phyloP scores from a whole-genome alignment of 1,284 basidiomycete species.

The Irpex sp. region DNA sequence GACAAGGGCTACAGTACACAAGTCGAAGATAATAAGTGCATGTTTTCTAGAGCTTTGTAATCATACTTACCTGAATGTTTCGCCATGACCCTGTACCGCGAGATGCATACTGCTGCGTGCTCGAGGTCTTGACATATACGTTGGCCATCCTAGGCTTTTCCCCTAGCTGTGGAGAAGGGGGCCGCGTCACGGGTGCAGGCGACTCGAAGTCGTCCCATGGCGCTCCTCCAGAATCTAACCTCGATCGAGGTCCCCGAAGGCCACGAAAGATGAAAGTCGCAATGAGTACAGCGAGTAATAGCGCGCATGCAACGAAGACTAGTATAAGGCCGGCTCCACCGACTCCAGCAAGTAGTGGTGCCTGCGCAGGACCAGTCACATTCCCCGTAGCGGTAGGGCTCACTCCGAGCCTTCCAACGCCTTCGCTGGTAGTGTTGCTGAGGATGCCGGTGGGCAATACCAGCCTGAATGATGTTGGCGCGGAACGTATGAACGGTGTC shows the following conservation, averaged over 20 bases:
- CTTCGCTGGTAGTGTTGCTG: neutral
- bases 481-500: neutral
- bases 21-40: neutral
- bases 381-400: neutral
- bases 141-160: conserved; percentile 12
- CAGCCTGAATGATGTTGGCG: neutral
- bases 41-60: neutral
- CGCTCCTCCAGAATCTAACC: neutral
- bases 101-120: neutral
- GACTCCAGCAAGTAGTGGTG: conserved; percentile 10
- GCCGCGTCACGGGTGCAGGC: neutral
- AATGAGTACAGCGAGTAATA: conserved; percentile 22
- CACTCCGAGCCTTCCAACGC: neutral
- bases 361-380: neutral
- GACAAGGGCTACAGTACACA: neutral
- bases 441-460: neutral
- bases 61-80: conserved; percentile 6
- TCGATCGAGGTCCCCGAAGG: conserved; percentile 3
- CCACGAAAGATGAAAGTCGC: conserved; percentile 12
- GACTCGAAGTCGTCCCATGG: neutral
- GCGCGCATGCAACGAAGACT: conserved; percentile 27
- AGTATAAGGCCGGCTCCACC: conserved; percentile 28
- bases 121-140: conserved; percentile 2
- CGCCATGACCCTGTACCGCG: conserved; percentile 3
- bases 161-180: neutral